Evolutionary conservation across 75 land plant genomes (phyloP), one percentile per base, ranked within the genome.

Genomic region (Pinus taeda): DNA sequence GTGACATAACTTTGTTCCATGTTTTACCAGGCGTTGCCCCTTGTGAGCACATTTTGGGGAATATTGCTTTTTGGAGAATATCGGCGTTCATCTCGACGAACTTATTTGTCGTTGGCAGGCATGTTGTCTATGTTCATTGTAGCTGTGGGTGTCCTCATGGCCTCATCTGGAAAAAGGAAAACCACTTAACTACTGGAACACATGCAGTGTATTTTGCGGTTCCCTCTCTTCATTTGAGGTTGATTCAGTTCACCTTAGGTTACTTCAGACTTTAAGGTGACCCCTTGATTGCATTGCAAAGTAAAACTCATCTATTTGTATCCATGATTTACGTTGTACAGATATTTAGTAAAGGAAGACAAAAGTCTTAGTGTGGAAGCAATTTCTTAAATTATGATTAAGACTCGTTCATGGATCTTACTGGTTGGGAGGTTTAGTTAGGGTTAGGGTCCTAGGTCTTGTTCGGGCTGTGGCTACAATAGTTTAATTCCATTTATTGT

Each of bases 11-110:
- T 20, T 59, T 59, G 60, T 20, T 4, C n/a, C n/a, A 18, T 26
- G 80, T 55, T 64, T 80, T 60, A 42, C 1, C 87, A 84, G 98
- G 99, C 99, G 67, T 79, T 97, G 84, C 98, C 99, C 18, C 84
- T 97, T 3, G 99, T 97, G 69, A 95, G 98, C 91, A 97, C 98
- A 2, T 91, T 97, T 45, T 95, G 99, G 99, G 99, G 91, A 20
- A 79, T 97, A 57, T 45, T 88, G 6, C 53, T 97, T 57, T 97
- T 97, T 79, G 93, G 95, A 60, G 98, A 97, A 76, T 97, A 97
- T 73, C 67, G 89, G 39, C 86, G 79, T 73, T 97, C 99, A 20
- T 97, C 96, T 3, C 83, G 84, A 63, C 91, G 81, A 75, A 93
- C 95, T 2, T 95, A 95, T 71, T 30, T 81, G 22, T 77, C 93